Evolutionary conservation across 495 filamentous ascomycete genomes (phyloP).

Genomic region (Geoglossum glabrum): DNA sequence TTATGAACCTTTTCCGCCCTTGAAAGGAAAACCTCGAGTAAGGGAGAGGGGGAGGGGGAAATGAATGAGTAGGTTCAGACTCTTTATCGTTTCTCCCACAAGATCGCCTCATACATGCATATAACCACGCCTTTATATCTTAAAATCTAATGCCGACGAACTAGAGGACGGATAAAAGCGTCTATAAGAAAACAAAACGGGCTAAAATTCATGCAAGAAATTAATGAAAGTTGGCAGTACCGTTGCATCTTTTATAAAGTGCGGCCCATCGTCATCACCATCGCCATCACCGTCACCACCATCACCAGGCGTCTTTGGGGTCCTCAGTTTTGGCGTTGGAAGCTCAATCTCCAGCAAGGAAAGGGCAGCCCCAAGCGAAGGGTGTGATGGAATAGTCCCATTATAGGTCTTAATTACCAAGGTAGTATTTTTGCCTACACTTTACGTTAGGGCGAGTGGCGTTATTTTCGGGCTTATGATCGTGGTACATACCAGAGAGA

Average conservation of each 20-base stretch:
- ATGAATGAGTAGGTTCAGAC: too few species aligned
- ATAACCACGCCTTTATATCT: too few species aligned
- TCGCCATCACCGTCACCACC: constrained; percentile 23
- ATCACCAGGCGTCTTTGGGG: constrained; percentile 27
- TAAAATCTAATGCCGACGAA: neutral
- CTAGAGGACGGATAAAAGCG: neutral
- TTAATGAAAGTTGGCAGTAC: constrained; percentile 22
- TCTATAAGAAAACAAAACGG: too few species aligned
- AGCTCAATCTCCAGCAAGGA: constrained; percentile 45
- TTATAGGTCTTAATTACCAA: constrained; percentile 49
- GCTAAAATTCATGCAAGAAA: neutral
- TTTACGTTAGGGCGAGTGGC: neutral
- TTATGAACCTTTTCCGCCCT: too few species aligned
- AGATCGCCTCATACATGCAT: too few species aligned
- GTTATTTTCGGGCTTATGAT: constrained; percentile 1
- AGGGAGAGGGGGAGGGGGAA: too few species aligned
- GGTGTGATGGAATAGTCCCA: constrained; percentile 52
- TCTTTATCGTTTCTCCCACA: too few species aligned
- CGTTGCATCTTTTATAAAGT: constrained; percentile 70
- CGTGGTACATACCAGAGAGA: constrained; percentile 43
- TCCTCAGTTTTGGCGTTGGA: constrained; percentile 41
- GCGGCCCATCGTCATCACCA: constrained; percentile 20
- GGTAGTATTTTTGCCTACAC: constrained; percentile 50
- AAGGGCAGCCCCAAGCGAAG: constrained; percentile 49
- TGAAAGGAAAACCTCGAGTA: too few species aligned